phyloP scores from a whole-genome alignment of 768 basidiomycete species.

The Boletus speciosus region DNA sequence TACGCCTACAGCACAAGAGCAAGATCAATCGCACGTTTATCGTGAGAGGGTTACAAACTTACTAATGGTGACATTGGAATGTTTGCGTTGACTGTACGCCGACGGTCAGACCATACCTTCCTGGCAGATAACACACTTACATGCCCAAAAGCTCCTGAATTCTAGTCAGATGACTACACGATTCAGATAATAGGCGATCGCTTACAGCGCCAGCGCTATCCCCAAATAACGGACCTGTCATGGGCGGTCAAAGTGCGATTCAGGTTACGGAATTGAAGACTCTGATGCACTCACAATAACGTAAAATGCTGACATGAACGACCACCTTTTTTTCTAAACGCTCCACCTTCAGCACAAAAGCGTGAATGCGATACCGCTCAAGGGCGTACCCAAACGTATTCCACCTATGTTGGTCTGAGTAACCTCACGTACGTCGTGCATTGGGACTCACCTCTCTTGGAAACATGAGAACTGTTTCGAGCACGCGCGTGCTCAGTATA shows the following conservation, averaged over 20 bases:
- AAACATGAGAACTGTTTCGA: slow-evolving; percentile 16
- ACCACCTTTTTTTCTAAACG: slow-evolving; percentile 6
- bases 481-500: neutral
- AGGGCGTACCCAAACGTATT: slow-evolving; percentile 20
- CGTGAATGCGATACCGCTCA: too few relatives aligned
- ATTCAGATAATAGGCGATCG: neutral
- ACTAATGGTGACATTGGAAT: slow-evolving; percentile 15
- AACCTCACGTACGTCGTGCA: neutral
- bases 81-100: slow-evolving; percentile 14
- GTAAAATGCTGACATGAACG: slow-evolving; percentile 16
- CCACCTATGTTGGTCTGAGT: slow-evolving; percentile 6
- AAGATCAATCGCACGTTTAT: neutral
- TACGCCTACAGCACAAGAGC: slow-evolving; percentile 4
- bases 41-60: neutral
- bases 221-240: slow-evolving; percentile 18
- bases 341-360: neutral
- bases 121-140: slow-evolving; percentile 1
- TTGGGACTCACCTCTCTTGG: slow-evolving; percentile 15
- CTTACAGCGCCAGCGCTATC: slow-evolving; percentile 17
- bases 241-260: neutral
- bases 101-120: neutral
- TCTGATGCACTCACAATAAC: slow-evolving; percentile 8
- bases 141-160: slow-evolving; percentile 13
- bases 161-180: neutral
- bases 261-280: neutral